phyloP scores from a whole-genome alignment of 139 green algal genomes.

The Coccomyxa sp. region DNA sequence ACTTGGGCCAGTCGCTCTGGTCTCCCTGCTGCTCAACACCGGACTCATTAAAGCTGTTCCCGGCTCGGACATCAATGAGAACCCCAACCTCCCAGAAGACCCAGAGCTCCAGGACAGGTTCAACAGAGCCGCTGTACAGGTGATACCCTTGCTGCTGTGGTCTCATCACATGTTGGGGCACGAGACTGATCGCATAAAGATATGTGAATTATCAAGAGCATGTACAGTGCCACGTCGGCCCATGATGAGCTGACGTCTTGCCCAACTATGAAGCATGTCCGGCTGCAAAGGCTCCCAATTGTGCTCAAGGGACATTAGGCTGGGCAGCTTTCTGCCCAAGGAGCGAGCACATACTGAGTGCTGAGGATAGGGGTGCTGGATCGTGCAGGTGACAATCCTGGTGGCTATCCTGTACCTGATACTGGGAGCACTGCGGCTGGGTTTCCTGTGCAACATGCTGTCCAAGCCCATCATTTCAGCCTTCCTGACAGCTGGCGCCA shows the following conservation, averaged over 20 bases:
- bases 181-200: too few species aligned
- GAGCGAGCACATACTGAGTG: too few species aligned
- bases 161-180: too few species aligned
- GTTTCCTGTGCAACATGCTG: slow-evolving; percentile 69
- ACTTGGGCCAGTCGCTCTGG: slow-evolving; percentile 20
- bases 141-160: too few species aligned
- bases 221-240: too few species aligned
- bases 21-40: slow-evolving; percentile 23
- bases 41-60: slow-evolving; percentile 9
- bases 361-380: too few species aligned
- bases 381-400: slow-evolving; percentile 54
- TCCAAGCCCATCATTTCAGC: slow-evolving; percentile 59
- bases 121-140: slow-evolving; percentile 36
- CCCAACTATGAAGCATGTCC: too few species aligned
- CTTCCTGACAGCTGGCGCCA: slow-evolving; percentile 60
- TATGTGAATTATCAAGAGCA: too few species aligned
- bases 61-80: slow-evolving; percentile 28
- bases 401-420: slow-evolving; percentile 49
- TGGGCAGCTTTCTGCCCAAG: too few species aligned
- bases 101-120: slow-evolving; percentile 24
- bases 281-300: too few species aligned
- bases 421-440: slow-evolving; percentile 53
- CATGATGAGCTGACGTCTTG: too few species aligned
- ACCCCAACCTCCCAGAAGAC: slow-evolving; percentile 49
- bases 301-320: too few species aligned